phyloP scores from a whole-genome alignment of 192 early-diverging fungal genomes.

The Umbelopsis ramanniana region DNA sequence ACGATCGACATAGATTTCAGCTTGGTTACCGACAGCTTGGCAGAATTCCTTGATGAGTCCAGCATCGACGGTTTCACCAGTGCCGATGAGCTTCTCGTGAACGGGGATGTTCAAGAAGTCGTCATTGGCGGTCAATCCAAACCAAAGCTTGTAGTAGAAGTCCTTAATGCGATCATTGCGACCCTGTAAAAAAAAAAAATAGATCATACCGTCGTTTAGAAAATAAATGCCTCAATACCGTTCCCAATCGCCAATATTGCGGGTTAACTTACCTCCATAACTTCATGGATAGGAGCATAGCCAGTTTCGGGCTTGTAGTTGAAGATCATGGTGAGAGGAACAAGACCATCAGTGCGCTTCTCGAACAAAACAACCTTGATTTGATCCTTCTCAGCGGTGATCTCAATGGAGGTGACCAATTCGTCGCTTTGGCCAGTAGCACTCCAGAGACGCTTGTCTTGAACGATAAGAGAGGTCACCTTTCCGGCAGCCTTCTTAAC shows the following conservation, averaged over 20 bases:
- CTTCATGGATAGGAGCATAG: constrained; percentile 85
- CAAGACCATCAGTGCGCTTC: constrained; percentile 60
- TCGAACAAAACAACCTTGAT: constrained; percentile 71
- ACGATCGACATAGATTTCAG: constrained; percentile 67
- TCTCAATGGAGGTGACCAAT: constrained; percentile 52
- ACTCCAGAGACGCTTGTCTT: constrained; percentile 59
- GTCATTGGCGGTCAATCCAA: constrained; percentile 54
- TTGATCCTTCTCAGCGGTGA: constrained; percentile 51
- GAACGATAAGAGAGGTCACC: constrained; percentile 53
- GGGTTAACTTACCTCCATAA: constrained; percentile 68
- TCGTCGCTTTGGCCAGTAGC: constrained; percentile 54
- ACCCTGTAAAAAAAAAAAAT: constrained; percentile 43
- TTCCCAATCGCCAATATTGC: too few species aligned
- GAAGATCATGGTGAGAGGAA: constrained; percentile 84
- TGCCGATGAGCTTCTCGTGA: constrained; percentile 67
- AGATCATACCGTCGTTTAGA: too few species aligned
- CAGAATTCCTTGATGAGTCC: constrained; percentile 75
- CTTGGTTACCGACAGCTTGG: constrained; percentile 78
- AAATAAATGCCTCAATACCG: too few species aligned
- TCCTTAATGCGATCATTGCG: constrained; percentile 83
- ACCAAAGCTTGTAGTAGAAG: constrained; percentile 89
- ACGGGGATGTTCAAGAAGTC: constrained; percentile 61
- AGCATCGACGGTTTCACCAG: constrained; percentile 62
- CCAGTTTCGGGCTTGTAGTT: constrained; percentile 77
- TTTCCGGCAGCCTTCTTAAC: constrained; percentile 40